Conservation (phyloP, 805 yeast species). For the Cyberlindnera maclurae region DNA sequence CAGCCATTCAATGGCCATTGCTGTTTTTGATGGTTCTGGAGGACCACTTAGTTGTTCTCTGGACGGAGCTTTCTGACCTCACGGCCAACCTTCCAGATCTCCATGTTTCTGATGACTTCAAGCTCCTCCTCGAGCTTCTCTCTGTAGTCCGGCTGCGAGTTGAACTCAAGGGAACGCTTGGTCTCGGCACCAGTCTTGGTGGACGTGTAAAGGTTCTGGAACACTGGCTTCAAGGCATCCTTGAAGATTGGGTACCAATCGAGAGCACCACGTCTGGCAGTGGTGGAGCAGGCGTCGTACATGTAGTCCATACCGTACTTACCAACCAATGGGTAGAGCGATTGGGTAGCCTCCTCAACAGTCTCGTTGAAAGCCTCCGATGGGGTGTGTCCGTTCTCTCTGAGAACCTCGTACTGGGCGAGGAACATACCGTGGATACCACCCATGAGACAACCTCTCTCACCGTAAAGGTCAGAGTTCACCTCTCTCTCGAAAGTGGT, state of each 20-base stretch:
- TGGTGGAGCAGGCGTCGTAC: constrained; percentile 99
- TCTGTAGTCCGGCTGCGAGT: constrained; percentile 97
- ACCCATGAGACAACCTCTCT: constrained; percentile 99
- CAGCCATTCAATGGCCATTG: constrained; percentile 26
- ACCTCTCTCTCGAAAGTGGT: constrained; percentile 99
- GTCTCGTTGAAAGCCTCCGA: constrained; percentile 99
- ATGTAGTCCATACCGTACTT: constrained; percentile 99
- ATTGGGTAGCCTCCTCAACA: constrained; percentile 99
- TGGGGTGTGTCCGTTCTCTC: constrained; percentile 99
- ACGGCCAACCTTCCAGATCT: constrained; percentile 99
- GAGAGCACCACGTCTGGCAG: constrained; percentile 99
- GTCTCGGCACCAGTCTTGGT: constrained; percentile 97
- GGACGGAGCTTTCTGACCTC: constrained; percentile 99
- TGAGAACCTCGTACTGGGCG: constrained; percentile 98
- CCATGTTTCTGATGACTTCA: constrained; percentile 90
- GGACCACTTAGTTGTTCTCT: constrained; percentile 79
- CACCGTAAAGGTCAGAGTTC: constrained; percentile 98
- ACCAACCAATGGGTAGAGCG: constrained; percentile 97
- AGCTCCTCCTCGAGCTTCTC: constrained; percentile 92
- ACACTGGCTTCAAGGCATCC: constrained; percentile 97
- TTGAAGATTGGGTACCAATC: constrained; percentile 99
- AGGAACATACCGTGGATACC: constrained; percentile 99
- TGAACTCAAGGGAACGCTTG: constrained; percentile 95
- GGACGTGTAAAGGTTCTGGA: constrained; percentile 90
- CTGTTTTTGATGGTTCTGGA: constrained; percentile 9